Conservation (phyloP, 768 basidiomycete species). For the Termitomyces eurrhizus region DNA sequence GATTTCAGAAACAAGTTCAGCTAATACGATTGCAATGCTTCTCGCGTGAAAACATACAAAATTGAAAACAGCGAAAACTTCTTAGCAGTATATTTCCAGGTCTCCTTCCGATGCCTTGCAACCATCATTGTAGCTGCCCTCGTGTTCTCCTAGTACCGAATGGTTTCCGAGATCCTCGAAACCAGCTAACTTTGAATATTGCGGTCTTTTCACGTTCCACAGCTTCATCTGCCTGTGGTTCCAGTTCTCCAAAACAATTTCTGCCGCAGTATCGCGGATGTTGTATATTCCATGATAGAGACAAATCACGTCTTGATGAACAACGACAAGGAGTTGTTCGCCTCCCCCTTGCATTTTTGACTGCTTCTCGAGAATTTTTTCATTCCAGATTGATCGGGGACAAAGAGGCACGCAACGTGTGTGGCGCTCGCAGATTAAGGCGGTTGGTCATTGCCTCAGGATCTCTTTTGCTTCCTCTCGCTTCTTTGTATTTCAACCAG, state of each 20-base stretch:
- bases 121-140: constrained; percentile 4
- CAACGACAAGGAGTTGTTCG: constrained; percentile 7
- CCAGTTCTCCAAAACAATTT: constrained; percentile 1
- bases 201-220: constrained; percentile 2
- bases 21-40: too few species aligned
- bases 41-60: background rate
- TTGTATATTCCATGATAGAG: constrained; percentile 5
- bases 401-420: constrained; percentile 10
- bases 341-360: constrained; percentile 3
- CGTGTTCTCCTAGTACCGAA: background rate
- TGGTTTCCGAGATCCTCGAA: background rate
- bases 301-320: constrained; percentile 12
- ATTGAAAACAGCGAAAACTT: constrained; percentile 6
- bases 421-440: constrained; percentile 9
- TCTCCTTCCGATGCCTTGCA: constrained; percentile 6
- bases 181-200: background rate
- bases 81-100: constrained; percentile 5
- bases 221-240: background rate
- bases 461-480: constrained; percentile 4
- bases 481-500: constrained; percentile 6
- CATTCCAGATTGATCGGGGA: background rate
- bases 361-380: constrained; percentile 2
- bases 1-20: background rate
- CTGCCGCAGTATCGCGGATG: background rate
- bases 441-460: constrained; percentile 7